A percentile compares a stretch with the other conserved stretches of the same genome.
Evolutionary conservation across 257 asterid genomes (phyloP).

Genomic region (Gardenia jasminoides): DNA sequence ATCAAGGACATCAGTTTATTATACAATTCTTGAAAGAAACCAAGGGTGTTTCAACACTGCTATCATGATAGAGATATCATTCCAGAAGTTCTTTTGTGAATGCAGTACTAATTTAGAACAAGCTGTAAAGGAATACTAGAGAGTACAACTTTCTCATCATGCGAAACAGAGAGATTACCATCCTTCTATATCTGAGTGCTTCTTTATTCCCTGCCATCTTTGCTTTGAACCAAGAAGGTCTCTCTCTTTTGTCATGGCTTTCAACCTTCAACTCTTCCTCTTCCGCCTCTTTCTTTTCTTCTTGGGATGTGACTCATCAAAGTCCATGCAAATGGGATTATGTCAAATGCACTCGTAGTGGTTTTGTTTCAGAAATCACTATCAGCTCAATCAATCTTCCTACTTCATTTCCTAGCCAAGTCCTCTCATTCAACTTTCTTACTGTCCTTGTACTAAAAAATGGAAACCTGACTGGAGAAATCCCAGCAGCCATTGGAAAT

Average conservation of each 20-base stretch:
- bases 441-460: slow-evolving; percentile 43
- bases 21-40: slow-evolving; percentile 11
- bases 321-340: slow-evolving; percentile 71
- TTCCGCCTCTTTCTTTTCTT: slow-evolving; percentile 42
- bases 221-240: slow-evolving; percentile 62
- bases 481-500: slow-evolving; percentile 50
- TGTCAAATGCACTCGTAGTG: slow-evolving; percentile 46
- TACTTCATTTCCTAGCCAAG: slow-evolving; percentile 45
- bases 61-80: slow-evolving; percentile 31
- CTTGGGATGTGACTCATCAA: slow-evolving; percentile 47
- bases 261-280: slow-evolving; percentile 55
- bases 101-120: slow-evolving; percentile 20
- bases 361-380: slow-evolving; percentile 46
- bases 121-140: slow-evolving; percentile 24
- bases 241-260: slow-evolving; percentile 60
- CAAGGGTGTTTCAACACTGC: background rate
- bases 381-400: slow-evolving; percentile 53
- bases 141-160: slow-evolving; percentile 36
- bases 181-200: slow-evolving; percentile 37
- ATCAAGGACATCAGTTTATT: slow-evolving; percentile 8
- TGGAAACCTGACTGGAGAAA: slow-evolving; percentile 52
- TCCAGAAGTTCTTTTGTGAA: slow-evolving; percentile 17
- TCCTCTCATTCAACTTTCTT: slow-evolving; percentile 51
- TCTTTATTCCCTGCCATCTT: slow-evolving; percentile 34
- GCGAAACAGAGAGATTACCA: slow-evolving; percentile 39